Evolutionary conservation across 306 rosid genomes (phyloP).

Genomic region (Casuarina cunninghamiana): DNA sequence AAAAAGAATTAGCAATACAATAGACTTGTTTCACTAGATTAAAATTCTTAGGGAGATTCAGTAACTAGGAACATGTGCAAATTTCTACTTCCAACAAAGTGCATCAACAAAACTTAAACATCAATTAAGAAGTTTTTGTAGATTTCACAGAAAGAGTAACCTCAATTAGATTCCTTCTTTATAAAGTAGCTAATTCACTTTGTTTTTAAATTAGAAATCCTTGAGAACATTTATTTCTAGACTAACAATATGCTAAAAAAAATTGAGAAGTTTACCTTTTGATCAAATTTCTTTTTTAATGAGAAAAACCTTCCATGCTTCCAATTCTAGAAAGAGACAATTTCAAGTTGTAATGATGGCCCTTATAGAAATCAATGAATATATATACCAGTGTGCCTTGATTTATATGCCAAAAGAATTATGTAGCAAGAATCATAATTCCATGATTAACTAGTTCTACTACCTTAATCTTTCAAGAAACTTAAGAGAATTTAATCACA

Average conservation of each 20-base stretch:
- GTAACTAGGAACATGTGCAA: not conserved
- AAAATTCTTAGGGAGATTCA: not conserved
- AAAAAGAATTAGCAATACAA: not conserved
- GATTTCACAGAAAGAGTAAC: slow-evolving; percentile 13
- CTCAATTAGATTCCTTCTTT: not conserved
- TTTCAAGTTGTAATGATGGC: not conserved
- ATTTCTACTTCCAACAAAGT: not conserved
- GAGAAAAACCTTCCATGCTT: slow-evolving; percentile 79
- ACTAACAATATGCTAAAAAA: slow-evolving; percentile 13
- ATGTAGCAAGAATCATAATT: not conserved
- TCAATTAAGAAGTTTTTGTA: slow-evolving; percentile 15
- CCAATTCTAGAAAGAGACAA: slow-evolving; percentile 59
- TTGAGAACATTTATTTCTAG: slow-evolving; percentile 1
- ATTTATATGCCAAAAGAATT: not conserved
- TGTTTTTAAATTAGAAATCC: not conserved
- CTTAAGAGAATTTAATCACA: too few relatives aligned
- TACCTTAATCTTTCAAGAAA: not conserved
- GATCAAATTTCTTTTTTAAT: slow-evolving; percentile 78
- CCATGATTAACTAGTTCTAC: slow-evolving; percentile 1
- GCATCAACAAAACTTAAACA: slow-evolving; percentile 8
- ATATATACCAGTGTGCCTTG: not conserved
- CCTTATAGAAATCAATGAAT: not conserved
- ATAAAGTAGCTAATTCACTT: not conserved
- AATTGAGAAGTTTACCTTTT: slow-evolving; percentile 53
- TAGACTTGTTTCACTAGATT: not conserved